phyloP scores from a whole-genome alignment of 768 basidiomycete species.

The Cantharellus cinnabarinus region DNA sequence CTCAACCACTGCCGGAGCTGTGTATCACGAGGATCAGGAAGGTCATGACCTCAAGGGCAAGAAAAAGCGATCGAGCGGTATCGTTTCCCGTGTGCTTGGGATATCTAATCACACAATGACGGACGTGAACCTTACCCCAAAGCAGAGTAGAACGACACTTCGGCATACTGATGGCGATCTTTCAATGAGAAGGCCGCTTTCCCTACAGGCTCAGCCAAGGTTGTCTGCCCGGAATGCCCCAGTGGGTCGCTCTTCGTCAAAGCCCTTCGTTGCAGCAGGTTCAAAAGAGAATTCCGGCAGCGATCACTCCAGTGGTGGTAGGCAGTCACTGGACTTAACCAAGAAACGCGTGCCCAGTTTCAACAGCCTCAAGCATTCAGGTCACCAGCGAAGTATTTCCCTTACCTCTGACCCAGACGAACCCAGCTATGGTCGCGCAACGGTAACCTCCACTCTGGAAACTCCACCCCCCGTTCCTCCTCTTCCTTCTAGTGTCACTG shows the following conservation, averaged over 20 bases:
- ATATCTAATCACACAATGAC: neutral
- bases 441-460: neutral
- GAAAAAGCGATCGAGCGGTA: neutral
- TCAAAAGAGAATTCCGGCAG: neutral
- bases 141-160: neutral
- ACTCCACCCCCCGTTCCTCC: slow-evolving; percentile 1
- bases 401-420: slow-evolving; percentile 1
- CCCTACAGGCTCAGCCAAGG: neutral
- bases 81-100: neutral
- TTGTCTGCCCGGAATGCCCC: neutral
- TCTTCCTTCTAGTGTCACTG: neutral
- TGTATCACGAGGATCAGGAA: neutral
- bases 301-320: neutral
- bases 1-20: neutral
- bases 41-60: neutral
- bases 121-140: neutral
- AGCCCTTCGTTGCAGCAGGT: neutral
- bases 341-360: neutral
- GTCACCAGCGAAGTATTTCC: slow-evolving; percentile 6
- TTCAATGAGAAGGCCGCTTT: neutral
- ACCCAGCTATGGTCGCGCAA: neutral
- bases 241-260: slow-evolving; percentile 4
- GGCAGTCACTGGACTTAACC: neutral
- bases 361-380: neutral
- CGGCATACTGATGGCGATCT: neutral